Conservation (phyloP, 2,329 filamentous ascomycete species). For the Pleurostoma richardsiae region DNA sequence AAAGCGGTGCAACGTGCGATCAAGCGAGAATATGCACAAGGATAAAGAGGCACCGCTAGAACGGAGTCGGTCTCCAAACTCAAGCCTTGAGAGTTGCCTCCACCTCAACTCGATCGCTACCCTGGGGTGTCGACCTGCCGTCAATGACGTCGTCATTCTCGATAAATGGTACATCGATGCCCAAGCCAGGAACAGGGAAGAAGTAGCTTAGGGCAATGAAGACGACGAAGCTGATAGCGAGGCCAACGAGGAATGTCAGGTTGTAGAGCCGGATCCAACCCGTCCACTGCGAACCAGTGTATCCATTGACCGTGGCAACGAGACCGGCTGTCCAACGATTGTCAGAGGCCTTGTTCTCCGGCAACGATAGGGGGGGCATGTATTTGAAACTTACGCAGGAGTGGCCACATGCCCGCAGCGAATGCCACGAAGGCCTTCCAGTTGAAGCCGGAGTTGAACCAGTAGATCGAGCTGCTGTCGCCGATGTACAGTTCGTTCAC, state of each 20-base stretch:
- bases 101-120: not conserved
- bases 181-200: conserved; percentile 8
- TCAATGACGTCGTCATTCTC: not conserved
- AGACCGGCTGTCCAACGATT: conserved; percentile 4
- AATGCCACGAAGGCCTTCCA: conserved; percentile 18
- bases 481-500: conserved; percentile 35
- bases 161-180: conserved; percentile 10
- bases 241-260: conserved; percentile 32
- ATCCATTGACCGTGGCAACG: conserved; percentile 11
- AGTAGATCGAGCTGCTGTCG: conserved; percentile 30
- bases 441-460: conserved; percentile 35
- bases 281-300: conserved; percentile 10
- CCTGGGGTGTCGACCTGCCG: not conserved
- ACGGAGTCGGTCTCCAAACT: not conserved
- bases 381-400: conserved; percentile 19
- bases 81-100: not conserved
- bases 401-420: conserved; percentile 20
- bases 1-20: too few species aligned
- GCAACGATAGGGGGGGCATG: conserved; percentile 1
- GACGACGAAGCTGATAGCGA: conserved; percentile 28
- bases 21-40: too few species aligned
- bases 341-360: conserved; percentile 3
- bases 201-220: conserved; percentile 7
- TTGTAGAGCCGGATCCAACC: conserved; percentile 32
- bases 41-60: too few species aligned